phyloP scores from a whole-genome alignment of 1,284 basidiomycete species.

The Calocybe gambosa region DNA sequence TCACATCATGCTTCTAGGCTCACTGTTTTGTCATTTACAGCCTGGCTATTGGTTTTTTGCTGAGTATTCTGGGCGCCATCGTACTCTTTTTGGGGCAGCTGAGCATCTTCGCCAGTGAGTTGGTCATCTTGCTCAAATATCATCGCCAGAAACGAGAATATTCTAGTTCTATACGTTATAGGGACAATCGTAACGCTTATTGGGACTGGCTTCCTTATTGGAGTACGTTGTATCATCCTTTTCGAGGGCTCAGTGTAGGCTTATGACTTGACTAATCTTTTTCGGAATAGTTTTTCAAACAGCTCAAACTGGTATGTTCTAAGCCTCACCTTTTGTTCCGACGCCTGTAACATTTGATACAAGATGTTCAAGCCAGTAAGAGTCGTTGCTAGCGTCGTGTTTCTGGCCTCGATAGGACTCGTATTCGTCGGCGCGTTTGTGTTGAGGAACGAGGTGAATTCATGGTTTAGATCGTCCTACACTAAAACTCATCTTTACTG shows the following conservation, averaged over 20 bases:
- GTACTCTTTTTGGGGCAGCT: conserved; percentile 71
- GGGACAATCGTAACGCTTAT: conserved; percentile 81
- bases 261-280: conserved; percentile 2
- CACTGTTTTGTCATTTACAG: conserved; percentile 1
- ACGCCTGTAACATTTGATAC: not conserved
- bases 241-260: not conserved
- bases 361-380: conserved; percentile 94
- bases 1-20: not conserved
- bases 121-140: not conserved
- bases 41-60: conserved; percentile 64
- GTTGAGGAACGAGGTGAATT: conserved; percentile 55
- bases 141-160: too few relatives aligned
- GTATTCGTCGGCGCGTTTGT: conserved; percentile 82
- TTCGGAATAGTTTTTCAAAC: conserved; percentile 59
- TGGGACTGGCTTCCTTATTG: conserved; percentile 88
- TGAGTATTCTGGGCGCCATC: conserved; percentile 79
- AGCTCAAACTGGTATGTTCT: conserved; percentile 65
- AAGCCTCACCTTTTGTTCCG: not conserved
- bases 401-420: conserved; percentile 71
- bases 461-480: not conserved
- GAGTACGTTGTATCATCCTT: conserved; percentile 41
- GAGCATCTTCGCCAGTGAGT: conserved; percentile 74
- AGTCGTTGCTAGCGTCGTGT: conserved; percentile 75
- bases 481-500: conserved; percentile 3
- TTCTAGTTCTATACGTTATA: conserved; percentile 71